These are phyloP conservation scores for Pestalotiopsis sp. DNA, from an alignment of 2,329 filamentous ascomycete species.

Conservation along the genomic window DNA sequence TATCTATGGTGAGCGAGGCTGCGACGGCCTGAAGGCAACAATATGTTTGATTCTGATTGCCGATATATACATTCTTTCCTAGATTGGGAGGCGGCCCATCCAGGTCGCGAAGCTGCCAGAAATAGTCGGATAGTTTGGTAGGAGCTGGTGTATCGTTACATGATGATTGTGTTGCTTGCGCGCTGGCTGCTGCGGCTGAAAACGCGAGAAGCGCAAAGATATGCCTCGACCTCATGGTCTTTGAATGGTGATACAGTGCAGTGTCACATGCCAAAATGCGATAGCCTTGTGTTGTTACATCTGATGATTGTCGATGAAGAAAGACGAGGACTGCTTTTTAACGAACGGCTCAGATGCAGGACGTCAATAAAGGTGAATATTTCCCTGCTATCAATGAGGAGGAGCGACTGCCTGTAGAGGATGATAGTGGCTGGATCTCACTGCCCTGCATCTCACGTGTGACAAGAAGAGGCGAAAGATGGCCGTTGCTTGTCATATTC, in stretches of 20 bases:
- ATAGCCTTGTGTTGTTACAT: not conserved
- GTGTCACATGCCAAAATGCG: not conserved
- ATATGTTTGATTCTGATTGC: constrained; percentile 6
- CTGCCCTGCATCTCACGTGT: not conserved
- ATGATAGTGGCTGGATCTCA: not conserved
- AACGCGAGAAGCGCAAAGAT: not conserved
- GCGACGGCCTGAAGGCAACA: constrained; percentile 1
- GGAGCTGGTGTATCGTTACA: not conserved
- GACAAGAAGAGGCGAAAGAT: not conserved
- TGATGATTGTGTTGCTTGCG: not conserved
- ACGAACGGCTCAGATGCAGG: not conserved
- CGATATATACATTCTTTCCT: not conserved
- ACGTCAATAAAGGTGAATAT: too few relatives aligned
- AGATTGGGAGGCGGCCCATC: not conserved
- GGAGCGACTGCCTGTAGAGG: not conserved
- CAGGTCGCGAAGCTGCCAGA: constrained; percentile 9
- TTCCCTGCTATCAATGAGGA: not conserved
- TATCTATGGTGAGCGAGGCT: not conserved
- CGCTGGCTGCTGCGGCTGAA: not conserved
- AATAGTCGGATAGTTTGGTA: not conserved
- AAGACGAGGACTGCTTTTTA: not conserved
- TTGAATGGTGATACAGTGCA: not conserved
- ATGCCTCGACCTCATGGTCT: not conserved
- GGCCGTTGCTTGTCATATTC: not conserved
- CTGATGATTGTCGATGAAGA: not conserved